These are phyloP conservation scores for Pythium brassicae DNA, from an alignment of 352 stramenopile species.

Conservation along the genomic window DNA sequence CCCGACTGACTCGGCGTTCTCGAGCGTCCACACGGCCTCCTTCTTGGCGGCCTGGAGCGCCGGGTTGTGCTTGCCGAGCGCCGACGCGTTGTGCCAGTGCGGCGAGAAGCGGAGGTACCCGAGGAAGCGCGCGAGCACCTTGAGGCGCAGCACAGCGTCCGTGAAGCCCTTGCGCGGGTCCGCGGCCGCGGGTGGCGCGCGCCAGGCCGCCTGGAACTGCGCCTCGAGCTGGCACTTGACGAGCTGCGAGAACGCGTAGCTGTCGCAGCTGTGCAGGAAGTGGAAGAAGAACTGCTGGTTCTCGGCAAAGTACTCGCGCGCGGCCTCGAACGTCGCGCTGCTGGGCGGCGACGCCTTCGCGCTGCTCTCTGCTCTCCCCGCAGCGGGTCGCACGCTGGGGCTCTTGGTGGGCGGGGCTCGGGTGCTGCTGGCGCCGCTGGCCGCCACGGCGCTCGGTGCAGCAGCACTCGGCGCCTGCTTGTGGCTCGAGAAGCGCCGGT, in stretches of 20 bases:
- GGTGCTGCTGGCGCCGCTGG: neutral
- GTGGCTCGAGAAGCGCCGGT: constrained; percentile 63
- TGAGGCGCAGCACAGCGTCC: constrained; percentile 49
- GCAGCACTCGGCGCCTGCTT: constrained; percentile 15
- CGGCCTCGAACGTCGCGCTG: constrained; percentile 23
- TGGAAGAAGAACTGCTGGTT: constrained; percentile 79
- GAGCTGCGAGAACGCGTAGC: constrained; percentile 55
- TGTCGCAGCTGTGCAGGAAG: constrained; percentile 61
- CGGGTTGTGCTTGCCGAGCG: constrained; percentile 33
- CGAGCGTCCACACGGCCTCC: constrained; percentile 46
- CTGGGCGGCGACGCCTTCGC: neutral
- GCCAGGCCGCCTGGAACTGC: constrained; percentile 37
- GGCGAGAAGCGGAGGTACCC: constrained; percentile 59
- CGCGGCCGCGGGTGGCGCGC: constrained; percentile 2
- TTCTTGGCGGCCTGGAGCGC: constrained; percentile 44
- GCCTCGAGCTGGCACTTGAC: constrained; percentile 51
- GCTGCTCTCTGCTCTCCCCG: constrained; percentile 14
- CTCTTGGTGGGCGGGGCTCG: neutral
- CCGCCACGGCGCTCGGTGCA: neutral
- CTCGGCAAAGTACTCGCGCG: constrained; percentile 45
- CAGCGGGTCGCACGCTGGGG: neutral
- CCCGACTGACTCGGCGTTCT: constrained; percentile 21
- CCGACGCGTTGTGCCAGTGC: constrained; percentile 47
- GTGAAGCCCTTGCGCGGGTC: constrained; percentile 60
- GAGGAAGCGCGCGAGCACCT: constrained; percentile 67